Evolutionary conservation across 805 yeast genomes (phyloP).

Genomic region (Schwanniomyces occidentalis): DNA sequence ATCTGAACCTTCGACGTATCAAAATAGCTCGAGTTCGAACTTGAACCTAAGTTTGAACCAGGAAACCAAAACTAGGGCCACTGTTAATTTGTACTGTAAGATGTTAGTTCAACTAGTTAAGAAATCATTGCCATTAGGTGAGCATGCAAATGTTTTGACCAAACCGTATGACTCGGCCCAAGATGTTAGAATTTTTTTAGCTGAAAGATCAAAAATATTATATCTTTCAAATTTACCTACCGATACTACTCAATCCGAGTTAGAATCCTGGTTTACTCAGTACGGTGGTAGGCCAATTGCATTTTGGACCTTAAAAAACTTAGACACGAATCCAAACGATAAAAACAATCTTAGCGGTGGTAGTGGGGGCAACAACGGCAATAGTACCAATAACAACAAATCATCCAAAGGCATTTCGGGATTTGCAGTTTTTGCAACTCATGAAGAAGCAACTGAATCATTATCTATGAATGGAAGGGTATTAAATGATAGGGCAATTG

Average conservation of each 20-base stretch:
- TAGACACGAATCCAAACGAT: constrained; percentile 23
- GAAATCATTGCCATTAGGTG: constrained; percentile 50
- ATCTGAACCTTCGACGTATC: constrained; percentile 3
- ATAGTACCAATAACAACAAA: constrained; percentile 32
- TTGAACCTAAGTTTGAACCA: constrained; percentile 12
- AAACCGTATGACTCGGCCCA: constrained; percentile 77
- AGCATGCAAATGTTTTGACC: constrained; percentile 56
- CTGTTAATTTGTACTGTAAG: constrained; percentile 45
- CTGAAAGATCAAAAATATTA: constrained; percentile 76
- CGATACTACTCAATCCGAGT: constrained; percentile 87
- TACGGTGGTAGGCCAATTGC: constrained; percentile 85
- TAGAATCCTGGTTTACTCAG: constrained; percentile 89
- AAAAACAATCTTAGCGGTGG: constrained; percentile 7
- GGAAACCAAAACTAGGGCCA: constrained; percentile 43
- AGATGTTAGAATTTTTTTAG: constrained; percentile 65
- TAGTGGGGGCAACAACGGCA: constrained; percentile 5
- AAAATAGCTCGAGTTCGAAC: constrained; percentile 1
- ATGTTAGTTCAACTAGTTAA: constrained; percentile 48
- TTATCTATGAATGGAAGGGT: constrained; percentile 77
- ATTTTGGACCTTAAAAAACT: constrained; percentile 81
- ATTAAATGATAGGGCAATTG: constrained; percentile 71
- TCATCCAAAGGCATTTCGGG: constrained; percentile 56
- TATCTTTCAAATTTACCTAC: constrained; percentile 77
- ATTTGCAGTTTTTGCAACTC: constrained; percentile 80
- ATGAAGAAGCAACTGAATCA: constrained; percentile 83